Evolutionary conservation across 148 eudicot genomes (phyloP).

Genomic region (Vaccinium darrowii): DNA sequence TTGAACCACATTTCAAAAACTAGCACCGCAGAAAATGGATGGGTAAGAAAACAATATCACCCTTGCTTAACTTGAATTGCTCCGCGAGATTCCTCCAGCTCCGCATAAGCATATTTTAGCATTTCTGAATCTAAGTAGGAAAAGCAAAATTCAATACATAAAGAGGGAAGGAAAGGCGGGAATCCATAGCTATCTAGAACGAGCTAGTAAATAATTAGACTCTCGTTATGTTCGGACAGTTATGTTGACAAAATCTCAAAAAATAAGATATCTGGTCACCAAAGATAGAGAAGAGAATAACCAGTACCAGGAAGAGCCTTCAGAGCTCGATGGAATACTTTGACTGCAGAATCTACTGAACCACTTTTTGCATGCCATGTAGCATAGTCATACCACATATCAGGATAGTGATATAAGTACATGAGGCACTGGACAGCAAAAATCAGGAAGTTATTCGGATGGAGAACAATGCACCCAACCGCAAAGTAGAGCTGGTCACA

Average conservation of each 20-base stretch:
- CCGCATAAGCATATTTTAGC: conserved; percentile 92
- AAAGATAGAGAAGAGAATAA: conserved; percentile 14
- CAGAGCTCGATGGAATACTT: conserved; percentile 81
- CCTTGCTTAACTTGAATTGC: conserved; percentile 64
- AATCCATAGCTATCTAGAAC: background rate
- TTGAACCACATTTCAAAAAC: conserved; percentile 2
- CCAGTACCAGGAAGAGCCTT: conserved; percentile 95
- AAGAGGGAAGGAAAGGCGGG: background rate
- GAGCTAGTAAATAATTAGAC: background rate
- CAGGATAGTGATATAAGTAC: conserved; percentile 98
- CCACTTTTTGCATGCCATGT: conserved; percentile 96
- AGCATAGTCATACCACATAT: conserved; percentile 97
- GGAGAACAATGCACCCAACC: conserved; percentile 11
- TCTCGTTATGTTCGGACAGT: background rate
- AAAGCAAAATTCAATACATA: conserved; percentile 3
- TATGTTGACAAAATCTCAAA: background rate
- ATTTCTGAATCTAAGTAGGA: conserved; percentile 63
- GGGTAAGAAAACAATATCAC: background rate
- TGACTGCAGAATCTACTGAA: conserved; percentile 78
- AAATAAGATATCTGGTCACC: background rate
- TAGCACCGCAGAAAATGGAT: background rate
- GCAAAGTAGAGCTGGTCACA: background rate
- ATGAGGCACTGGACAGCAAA: conserved; percentile 75
- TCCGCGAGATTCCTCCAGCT: conserved; percentile 97
- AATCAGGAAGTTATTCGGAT: conserved; percentile 6